Evolutionary conservation across 768 basidiomycete species (phyloP), one percentile per base, ranked within the genome.

Genomic region (Trametes cubensis): DNA sequence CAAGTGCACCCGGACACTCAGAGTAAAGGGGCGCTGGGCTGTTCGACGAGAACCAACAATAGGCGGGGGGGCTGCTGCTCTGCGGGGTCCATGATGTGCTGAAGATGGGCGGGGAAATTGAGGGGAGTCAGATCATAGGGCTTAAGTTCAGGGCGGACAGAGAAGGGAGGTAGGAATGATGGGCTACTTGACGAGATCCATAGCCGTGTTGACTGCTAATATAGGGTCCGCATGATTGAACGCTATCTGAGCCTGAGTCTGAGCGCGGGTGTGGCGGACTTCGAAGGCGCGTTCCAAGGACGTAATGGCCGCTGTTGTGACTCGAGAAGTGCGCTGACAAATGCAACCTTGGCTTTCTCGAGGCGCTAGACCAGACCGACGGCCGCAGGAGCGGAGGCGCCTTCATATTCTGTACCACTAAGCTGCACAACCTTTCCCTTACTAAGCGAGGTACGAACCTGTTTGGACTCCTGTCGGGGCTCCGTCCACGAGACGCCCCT

Each of bases 11-110:
- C 3, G 75, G 68, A 17, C 53, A 58, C 46, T 70, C 63, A 3
- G 76, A 72, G 64, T 79, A 79, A 21, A 64, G 46, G 18, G 65
- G 65, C 21, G 57, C 58, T n/a, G 65, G 58, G 23, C 42, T 63
- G 41, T 48, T 46, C 11, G 65, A 42, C 11, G 61, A 58, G n/a
- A 48, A 45, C 41, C 23, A 23, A 45, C 47, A 40, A 25, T 65
- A 65, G 25, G 56, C 53, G 14, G 64, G 64, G 26, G 64, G n/a
- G n/a, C n/a, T n/a, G 64, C 28, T 50, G 57, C 14, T 65, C 64
- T 17, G 40, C 28, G 55, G 49, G 13, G 13, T 58, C 60, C 56
- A 61, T 58, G 60, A 23, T 60, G 26, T 58, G 44, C 44, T 11
- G 51, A n/a, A 42, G 25, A 34, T 26, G 44, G 21, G 7, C 15